Evolutionary conservation across 139 green algal genomes (phyloP), one percentile per base, ranked within the genome.

Genomic region (Tetradesmus lagerheimii): DNA sequence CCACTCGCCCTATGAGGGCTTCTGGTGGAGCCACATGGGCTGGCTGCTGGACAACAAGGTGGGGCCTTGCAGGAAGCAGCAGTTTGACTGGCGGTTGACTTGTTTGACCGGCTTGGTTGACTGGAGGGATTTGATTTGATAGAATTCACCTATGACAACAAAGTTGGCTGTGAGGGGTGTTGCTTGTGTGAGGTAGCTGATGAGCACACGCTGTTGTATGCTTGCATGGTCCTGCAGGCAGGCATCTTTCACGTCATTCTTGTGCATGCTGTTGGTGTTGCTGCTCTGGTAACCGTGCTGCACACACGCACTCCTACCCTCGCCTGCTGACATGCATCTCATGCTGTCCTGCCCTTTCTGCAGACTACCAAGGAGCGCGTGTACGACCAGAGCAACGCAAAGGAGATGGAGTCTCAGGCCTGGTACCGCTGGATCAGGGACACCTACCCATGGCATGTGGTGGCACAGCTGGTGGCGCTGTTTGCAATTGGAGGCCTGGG

Each of bases 1-100:
- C 12, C 98, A 99, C 94, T 99, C 97, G 0, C 96, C 98, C 8
- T 99, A 99, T 53, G 98, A 99, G 93, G 98, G 98, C 89, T 99
- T 99, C 92, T 99, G 97, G 96, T 99, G 97, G 96, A 95, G 92
- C 85, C 98, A 99, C 95, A 96, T 97, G 93, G 98, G 98, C 43
- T 99, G 98, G 98, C 93, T 99, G 50, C 95, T 99, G 34, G 98
- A 99, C 90, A 96, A 99, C 89, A 87, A 97, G 90, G 95, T 96
- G 80, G 74, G 93, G 50, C 74, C 38, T 9, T 82, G 34, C 79
- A 85, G 76, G 76, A 31, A 79, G 0, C 2, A 0, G 76, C 37
- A 57, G 37, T 20, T 1, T 62, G 12, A 62, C n/a, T n/a, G n/a
- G n/a, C n/a, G n/a, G n/a, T n/a, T n/a, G n/a, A n/a, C n/a, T n/a